phyloP scores from a whole-genome alignment of 2,329 filamentous ascomycete species.

The Sporothrix dimorphospora region DNA sequence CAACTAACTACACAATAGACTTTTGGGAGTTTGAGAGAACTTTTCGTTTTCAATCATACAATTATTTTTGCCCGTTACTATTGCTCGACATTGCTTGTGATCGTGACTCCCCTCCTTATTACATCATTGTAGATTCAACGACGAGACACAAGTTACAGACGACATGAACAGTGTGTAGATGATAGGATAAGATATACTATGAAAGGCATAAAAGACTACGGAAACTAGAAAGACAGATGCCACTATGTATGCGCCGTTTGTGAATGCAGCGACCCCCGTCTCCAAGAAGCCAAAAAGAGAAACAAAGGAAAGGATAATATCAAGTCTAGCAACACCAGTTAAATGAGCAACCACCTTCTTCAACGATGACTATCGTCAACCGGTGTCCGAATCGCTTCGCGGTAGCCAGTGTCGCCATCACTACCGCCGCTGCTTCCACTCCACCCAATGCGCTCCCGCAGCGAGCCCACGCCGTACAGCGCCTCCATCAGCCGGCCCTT shows the following conservation, averaged over 20 bases:
- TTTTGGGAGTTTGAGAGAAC: neutral
- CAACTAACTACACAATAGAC: conserved; percentile 7
- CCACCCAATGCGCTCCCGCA: conserved; percentile 20
- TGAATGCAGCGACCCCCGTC: neutral
- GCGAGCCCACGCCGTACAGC: conserved; percentile 61
- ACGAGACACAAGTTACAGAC: neutral
- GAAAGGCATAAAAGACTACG: neutral
- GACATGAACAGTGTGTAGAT: neutral
- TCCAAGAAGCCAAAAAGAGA: neutral
- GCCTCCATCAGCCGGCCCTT: conserved; percentile 82
- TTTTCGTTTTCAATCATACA: neutral
- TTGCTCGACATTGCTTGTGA: neutral
- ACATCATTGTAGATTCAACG: neutral
- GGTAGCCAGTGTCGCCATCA: neutral
- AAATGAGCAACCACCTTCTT: neutral
- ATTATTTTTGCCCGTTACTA: neutral
- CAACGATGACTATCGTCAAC: neutral
- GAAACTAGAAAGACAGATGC: neutral
- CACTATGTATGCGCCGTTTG: neutral
- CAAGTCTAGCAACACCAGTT: neutral
- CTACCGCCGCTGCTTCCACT: neutral
- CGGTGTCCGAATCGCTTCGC: neutral
- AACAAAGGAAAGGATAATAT: neutral
- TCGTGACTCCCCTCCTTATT: neutral
- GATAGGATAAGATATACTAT: neutral